phyloP scores from a whole-genome alignment of 805 yeast species.

The Saccharomycopsis schoenii region DNA sequence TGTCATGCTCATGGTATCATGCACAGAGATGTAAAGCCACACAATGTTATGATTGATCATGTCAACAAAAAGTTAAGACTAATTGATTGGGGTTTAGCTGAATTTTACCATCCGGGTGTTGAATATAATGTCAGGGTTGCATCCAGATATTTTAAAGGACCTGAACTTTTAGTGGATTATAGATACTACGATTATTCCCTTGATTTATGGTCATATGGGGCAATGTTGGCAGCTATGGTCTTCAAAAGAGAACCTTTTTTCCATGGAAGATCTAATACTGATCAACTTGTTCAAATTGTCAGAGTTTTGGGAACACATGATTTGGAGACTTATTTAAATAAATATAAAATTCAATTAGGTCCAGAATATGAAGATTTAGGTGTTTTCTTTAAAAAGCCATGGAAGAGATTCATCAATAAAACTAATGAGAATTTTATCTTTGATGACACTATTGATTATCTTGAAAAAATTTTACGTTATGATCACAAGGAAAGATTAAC shows the following conservation, averaged over 20 bases:
- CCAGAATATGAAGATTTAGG: conserved; percentile 72
- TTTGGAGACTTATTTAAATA: conserved; percentile 51
- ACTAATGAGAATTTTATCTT: conserved; percentile 42
- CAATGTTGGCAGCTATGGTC: conserved; percentile 82
- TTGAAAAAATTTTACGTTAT: conserved; percentile 64
- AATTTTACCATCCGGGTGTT: conserved; percentile 81
- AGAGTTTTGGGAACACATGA: conserved; percentile 80
- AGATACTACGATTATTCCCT: conserved; percentile 81
- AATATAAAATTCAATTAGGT: conserved; percentile 60
- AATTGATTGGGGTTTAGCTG: conserved; percentile 94
- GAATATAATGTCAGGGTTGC: conserved; percentile 91
- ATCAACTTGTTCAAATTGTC: conserved; percentile 84
- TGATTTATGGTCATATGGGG: conserved; percentile 87
- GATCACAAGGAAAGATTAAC: conserved; percentile 86
- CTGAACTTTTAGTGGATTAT: conserved; percentile 75
- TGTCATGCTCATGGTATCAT: conserved; percentile 91
- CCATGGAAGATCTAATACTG: conserved; percentile 86
- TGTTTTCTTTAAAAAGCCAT: conserved; percentile 54
- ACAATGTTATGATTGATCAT: conserved; percentile 89
- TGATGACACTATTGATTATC: conserved; percentile 53
- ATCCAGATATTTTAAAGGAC: conserved; percentile 85
- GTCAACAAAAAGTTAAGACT: conserved; percentile 48
- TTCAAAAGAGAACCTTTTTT: conserved; percentile 88
- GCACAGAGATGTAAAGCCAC: conserved; percentile 93
- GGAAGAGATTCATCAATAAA: conserved; percentile 51